Evolutionary conservation across 768 basidiomycete species (phyloP).

Genomic region (Crucibulum laeve): DNA sequence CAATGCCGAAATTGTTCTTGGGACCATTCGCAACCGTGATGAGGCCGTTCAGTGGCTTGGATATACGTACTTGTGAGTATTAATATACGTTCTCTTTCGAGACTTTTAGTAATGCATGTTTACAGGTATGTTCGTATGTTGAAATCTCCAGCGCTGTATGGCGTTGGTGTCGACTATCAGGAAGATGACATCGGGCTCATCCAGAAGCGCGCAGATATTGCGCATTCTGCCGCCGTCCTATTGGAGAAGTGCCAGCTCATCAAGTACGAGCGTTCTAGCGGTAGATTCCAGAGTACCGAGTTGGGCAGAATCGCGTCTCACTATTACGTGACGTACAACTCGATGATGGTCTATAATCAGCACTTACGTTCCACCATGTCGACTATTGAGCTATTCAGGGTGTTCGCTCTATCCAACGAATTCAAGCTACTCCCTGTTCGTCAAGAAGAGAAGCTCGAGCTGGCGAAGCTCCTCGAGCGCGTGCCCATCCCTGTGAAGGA

Average conservation of each 20-base stretch:
- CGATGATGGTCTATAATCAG: constrained; percentile 96
- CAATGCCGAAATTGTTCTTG: constrained; percentile 96
- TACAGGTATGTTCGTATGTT: constrained; percentile 92
- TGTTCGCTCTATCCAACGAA: constrained; percentile 93
- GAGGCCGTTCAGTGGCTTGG: constrained; percentile 98
- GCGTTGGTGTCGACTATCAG: constrained; percentile 85
- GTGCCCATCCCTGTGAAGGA: constrained; percentile 99
- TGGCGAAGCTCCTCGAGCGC: constrained; percentile 84
- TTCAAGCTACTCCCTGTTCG: constrained; percentile 89
- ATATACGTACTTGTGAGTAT: constrained; percentile 85
- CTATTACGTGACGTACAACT: constrained; percentile 92
- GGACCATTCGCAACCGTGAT: constrained; percentile 90
- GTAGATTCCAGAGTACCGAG: constrained; percentile 90
- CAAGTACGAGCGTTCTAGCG: constrained; percentile 88
- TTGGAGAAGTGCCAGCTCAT: constrained; percentile 93
- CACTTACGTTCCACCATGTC: constrained; percentile 87
- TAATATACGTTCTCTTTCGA: constrained; percentile 4
- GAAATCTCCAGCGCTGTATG: constrained; percentile 81
- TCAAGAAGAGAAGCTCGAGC: constrained; percentile 87
- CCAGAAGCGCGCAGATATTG: constrained; percentile 92
- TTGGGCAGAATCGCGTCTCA: constrained; percentile 92
- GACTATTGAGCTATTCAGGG: constrained; percentile 86
- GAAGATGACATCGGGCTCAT: constrained; percentile 79
- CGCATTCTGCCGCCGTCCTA: constrained; percentile 88
- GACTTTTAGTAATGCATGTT: constrained; percentile 6